Evolutionary conservation across 306 rosid species (phyloP).

Genomic region (Acacia confusa): DNA sequence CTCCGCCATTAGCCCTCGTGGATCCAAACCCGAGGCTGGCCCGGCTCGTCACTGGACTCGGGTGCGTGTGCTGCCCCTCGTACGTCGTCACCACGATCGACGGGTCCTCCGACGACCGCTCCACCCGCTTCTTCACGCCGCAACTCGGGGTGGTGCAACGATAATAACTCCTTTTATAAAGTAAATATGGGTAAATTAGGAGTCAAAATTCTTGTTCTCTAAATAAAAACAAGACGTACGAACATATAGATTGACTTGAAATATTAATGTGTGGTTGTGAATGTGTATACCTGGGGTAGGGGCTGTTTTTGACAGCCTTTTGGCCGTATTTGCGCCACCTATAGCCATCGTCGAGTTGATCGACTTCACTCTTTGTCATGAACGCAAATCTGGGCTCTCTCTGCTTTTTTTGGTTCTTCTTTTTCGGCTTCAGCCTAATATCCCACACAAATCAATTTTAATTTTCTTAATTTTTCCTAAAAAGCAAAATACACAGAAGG

Average conservation of each 20-base stretch:
- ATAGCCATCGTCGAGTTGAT: constrained; percentile 85
- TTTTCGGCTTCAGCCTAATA: constrained; percentile 64
- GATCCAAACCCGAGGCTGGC: constrained; percentile 46
- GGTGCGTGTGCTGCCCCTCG: constrained; percentile 89
- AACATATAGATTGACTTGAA: not conserved
- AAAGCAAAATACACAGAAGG: not conserved
- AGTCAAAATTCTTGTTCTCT: not conserved
- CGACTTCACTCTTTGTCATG: constrained; percentile 91
- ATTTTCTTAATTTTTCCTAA: not conserved
- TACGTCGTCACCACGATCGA: constrained; percentile 75
- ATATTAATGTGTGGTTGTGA: not conserved
- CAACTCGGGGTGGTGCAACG: constrained; percentile 83
- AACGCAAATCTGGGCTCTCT: constrained; percentile 79
- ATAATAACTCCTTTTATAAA: constrained; percentile 67
- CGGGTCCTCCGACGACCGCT: constrained; percentile 66
- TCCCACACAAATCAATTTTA: not conserved
- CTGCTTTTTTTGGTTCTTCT: constrained; percentile 75
- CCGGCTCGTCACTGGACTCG: constrained; percentile 56
- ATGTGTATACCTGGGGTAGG: constrained; percentile 70
- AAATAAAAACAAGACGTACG: not conserved
- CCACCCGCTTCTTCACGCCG: constrained; percentile 91
- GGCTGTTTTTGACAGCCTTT: constrained; percentile 93
- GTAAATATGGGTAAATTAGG: no score
- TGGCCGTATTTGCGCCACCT: constrained; percentile 98
- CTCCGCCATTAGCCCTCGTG: not conserved